Conservation (phyloP, 208 protist genomes). For the Trypanosoma caninum region DNA sequence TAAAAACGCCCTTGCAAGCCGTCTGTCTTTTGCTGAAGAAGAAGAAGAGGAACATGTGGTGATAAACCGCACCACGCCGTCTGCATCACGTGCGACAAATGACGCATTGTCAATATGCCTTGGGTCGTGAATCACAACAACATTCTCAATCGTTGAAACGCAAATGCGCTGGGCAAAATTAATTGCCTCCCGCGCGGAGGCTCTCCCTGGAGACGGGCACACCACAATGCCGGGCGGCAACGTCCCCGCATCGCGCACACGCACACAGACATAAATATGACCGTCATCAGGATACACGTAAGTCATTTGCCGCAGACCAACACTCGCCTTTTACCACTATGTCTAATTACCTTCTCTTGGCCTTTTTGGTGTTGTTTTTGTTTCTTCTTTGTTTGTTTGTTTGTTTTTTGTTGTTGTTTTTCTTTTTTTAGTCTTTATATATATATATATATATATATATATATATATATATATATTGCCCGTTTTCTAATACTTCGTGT, state of each 20-base stretch:
- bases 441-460: slow-evolving; percentile 9
- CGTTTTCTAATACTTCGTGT: not conserved
- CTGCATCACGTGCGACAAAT: slow-evolving; percentile 51
- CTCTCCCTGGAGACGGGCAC: too few species aligned
- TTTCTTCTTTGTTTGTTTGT: slow-evolving; percentile 2
- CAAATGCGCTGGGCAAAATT: slow-evolving; percentile 54
- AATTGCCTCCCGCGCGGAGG: slow-evolving; percentile 7
- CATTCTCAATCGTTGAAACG: slow-evolving; percentile 68
- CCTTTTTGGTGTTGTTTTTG: slow-evolving; percentile 12
- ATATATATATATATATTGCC: slow-evolving; percentile 1
- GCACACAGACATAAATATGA: slow-evolving; percentile 77
- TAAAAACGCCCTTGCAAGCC: slow-evolving; percentile 21
- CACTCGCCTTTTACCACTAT: too few species aligned
- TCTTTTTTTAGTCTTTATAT: not conserved
- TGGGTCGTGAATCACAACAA: slow-evolving; percentile 74
- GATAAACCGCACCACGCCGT: slow-evolving; percentile 58
- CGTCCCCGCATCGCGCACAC: slow-evolving; percentile 54
- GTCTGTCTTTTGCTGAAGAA: slow-evolving; percentile 11
- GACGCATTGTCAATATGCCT: slow-evolving; percentile 44
- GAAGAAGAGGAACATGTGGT: slow-evolving; percentile 32
- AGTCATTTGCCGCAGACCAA: not conserved
- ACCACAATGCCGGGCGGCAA: too few species aligned
- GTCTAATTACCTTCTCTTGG: not conserved
- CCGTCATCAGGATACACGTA: slow-evolving; percentile 58
- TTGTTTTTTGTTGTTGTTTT: not conserved